Evolutionary conservation across 2,329 filamentous ascomycete genomes (phyloP).

Genomic region (Aspergillus sojae): DNA sequence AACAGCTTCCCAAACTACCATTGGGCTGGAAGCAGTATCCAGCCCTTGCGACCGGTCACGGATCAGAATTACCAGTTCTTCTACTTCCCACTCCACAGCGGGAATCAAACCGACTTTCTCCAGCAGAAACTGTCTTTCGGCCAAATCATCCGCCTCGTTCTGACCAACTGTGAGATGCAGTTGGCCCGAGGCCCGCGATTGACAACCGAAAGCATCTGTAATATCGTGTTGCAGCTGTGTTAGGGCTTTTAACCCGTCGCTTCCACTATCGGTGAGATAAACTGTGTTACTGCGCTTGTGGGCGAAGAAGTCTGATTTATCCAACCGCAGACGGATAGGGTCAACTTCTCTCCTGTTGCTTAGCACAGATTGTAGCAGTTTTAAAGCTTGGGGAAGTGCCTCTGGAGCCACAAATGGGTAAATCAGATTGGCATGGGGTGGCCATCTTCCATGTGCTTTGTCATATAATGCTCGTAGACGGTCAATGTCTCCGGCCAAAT

Average conservation of each 20-base stretch:
- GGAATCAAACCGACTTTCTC: conserved; percentile 7
- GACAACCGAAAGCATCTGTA: background rate
- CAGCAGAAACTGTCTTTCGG: conserved; percentile 2
- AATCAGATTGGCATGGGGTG: conserved; percentile 10
- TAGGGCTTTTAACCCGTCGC: background rate
- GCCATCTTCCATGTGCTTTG: conserved; percentile 13
- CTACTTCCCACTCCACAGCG: conserved; percentile 1
- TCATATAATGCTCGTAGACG: conserved; percentile 9
- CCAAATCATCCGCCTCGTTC: background rate
- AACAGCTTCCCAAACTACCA: conserved; percentile 8
- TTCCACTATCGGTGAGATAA: conserved; percentile 1
- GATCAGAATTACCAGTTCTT: conserved; percentile 6
- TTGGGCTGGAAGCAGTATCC: background rate
- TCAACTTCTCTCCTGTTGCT: background rate
- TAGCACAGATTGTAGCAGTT: background rate
- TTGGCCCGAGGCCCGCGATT: background rate
- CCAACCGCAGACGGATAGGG: conserved; percentile 2
- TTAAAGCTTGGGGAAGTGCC: background rate
- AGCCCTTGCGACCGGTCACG: conserved; percentile 5
- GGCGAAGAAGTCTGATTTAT: conserved; percentile 7
- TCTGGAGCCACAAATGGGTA: conserved; percentile 13
- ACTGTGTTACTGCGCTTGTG: conserved; percentile 5
- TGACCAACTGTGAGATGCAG: conserved; percentile 10
- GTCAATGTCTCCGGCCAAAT: conserved; percentile 3
- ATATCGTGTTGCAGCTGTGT: background rate